Evolutionary conservation across 805 yeast genomes (phyloP).

Genomic region (Priceomyces carsonii): DNA sequence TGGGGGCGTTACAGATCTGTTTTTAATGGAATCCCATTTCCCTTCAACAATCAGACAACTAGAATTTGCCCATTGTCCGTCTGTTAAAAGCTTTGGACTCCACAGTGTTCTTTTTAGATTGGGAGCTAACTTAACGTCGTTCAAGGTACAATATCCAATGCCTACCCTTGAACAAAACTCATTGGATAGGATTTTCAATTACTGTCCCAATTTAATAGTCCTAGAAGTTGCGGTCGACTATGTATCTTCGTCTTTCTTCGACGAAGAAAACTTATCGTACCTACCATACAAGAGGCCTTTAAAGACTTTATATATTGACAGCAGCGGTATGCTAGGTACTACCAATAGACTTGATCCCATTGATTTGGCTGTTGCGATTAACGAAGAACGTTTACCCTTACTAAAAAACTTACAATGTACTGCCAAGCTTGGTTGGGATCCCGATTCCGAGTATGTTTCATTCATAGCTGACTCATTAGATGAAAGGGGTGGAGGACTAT

Average conservation of each 20-base stretch:
- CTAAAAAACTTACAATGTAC: slow-evolving; percentile 67
- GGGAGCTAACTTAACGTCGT: slow-evolving; percentile 63
- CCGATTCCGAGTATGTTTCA: slow-evolving; percentile 38
- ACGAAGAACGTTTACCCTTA: slow-evolving; percentile 73
- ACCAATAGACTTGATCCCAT: slow-evolving; percentile 82
- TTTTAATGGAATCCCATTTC: slow-evolving; percentile 66
- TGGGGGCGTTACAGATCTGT: slow-evolving; percentile 87
- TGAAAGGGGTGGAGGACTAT: slow-evolving; percentile 77
- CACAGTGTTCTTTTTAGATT: slow-evolving; percentile 59
- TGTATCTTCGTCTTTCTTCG: slow-evolving; percentile 46
- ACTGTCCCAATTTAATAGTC: slow-evolving; percentile 70
- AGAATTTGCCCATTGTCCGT: slow-evolving; percentile 88
- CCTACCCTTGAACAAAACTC: slow-evolving; percentile 71
- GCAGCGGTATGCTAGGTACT: slow-evolving; percentile 86
- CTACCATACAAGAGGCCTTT: slow-evolving; percentile 46
- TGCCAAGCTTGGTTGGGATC: slow-evolving; percentile 84
- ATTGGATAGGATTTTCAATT: slow-evolving; percentile 68
- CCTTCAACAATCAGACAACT: slow-evolving; percentile 71
- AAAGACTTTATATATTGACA: slow-evolving; percentile 65
- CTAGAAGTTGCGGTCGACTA: slow-evolving; percentile 82
- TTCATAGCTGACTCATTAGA: slow-evolving; percentile 68
- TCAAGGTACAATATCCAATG: slow-evolving; percentile 85
- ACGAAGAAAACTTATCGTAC: slow-evolving; percentile 28
- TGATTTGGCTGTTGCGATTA: slow-evolving; percentile 81
- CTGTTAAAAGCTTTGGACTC: slow-evolving; percentile 63